Evolutionary conservation across 2,329 filamentous ascomycete species (phyloP), one percentile per base, ranked within the genome.

Genomic region (Pseudocercospora pini-densiflorae): DNA sequence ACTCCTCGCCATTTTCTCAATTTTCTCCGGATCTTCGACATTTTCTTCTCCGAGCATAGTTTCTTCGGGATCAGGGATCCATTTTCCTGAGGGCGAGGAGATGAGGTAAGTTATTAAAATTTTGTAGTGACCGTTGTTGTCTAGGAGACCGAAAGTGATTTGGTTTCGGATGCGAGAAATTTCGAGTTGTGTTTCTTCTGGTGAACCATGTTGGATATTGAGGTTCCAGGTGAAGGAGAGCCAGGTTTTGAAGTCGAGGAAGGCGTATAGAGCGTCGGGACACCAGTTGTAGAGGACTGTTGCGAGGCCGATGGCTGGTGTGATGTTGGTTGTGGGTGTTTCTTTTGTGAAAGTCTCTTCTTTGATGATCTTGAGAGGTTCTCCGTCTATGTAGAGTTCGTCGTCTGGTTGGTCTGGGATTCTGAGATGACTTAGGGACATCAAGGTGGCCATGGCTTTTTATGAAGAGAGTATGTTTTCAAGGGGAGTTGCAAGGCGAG

Each of bases 31-130:
- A 61, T 71, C 66, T 12, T 67, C 62, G 55, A 76, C 65, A 59
- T 72, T 65, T 51, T 68, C 68, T 57, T 74, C 71, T 45, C 73
- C 70, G 31, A 75, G 68, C 49, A 76, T 67, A 6, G 71, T 71
- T 49, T 68, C 68, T 16, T 62, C 45, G 19, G 5, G 24, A 49
- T 72, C 65, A 1, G 69, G 61, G 5, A 63, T 53, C 70, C 70
- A 72, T 10, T 33, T 14, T n/a, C 64, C 59, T 9, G 57, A 57
- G 5, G 53, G 10, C 2, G 23, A 9, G 2, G 61, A 19, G 27
- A 71, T 68, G 14, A 60, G 40, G 57, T 65, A 71, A 3, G 67
- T 68, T 1, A 70, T 27, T 66, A 72, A 68, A 2, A 71, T n/a
- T 31, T 57, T 70, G 67, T 68, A 72, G 7, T 68, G 54, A 7